phyloP scores from a whole-genome alignment of 2,329 filamentous ascomycete genomes.

The Ascocoryne sarcoides region DNA sequence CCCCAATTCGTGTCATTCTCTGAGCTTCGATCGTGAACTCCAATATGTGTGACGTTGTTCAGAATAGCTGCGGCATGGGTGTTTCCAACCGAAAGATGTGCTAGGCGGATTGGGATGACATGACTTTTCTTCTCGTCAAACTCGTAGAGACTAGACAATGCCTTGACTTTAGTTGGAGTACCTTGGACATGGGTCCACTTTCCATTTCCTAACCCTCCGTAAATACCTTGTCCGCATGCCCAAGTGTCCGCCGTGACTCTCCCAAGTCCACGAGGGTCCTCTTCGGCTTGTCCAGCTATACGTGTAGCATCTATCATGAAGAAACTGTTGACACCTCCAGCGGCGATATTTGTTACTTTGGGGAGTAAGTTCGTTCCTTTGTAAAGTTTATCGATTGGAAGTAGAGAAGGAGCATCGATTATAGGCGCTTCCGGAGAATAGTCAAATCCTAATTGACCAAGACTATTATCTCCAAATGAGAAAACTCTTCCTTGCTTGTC shows the following conservation, averaged over 20 bases:
- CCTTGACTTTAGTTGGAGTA: constrained; percentile 70
- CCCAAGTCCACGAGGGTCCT: constrained; percentile 35
- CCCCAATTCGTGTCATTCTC: constrained; percentile 79
- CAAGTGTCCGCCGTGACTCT: constrained; percentile 68
- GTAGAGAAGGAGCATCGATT: constrained; percentile 59
- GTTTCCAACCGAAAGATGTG: constrained; percentile 63
- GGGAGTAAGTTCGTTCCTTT: constrained; percentile 52
- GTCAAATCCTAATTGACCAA: constrained; percentile 84
- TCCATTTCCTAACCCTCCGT: constrained; percentile 73
- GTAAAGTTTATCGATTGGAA: constrained; percentile 69
- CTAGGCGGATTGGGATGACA: constrained; percentile 69
- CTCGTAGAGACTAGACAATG: constrained; percentile 75
- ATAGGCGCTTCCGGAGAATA: constrained; percentile 51
- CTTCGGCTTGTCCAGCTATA: constrained; percentile 38
- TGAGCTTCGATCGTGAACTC: constrained; percentile 33
- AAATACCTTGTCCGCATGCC: constrained; percentile 79
- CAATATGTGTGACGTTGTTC: constrained; percentile 66
- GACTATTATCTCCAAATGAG: constrained; percentile 82
- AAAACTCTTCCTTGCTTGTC: constrained; percentile 72
- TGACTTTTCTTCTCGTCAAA: constrained; percentile 66
- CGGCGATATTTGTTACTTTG: constrained; percentile 67
- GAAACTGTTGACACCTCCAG: constrained; percentile 80
- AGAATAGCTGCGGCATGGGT: constrained; percentile 79
- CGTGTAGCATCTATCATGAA: constrained; percentile 73
- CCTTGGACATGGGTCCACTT: constrained; percentile 83